Conservation (phyloP, 2,329 filamentous ascomycete species). For the Epichloe gansuensis region DNA sequence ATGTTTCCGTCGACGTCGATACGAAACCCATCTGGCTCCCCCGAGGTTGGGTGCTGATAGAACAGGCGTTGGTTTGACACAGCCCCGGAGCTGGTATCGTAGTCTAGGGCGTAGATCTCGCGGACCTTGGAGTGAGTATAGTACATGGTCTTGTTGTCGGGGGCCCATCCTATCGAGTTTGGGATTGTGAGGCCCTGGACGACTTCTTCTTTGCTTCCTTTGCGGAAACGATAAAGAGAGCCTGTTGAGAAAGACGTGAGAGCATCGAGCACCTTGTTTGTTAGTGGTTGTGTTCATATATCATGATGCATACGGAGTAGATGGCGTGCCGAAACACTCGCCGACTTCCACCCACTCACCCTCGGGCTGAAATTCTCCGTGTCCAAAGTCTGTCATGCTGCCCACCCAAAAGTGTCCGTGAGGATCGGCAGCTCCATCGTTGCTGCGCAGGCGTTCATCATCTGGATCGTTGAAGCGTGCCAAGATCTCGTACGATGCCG, state of each 20-base stretch:
- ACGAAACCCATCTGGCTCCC: conserved; percentile 72
- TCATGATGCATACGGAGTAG: background rate
- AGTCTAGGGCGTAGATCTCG: conserved; percentile 65
- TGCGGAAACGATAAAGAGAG: conserved; percentile 58
- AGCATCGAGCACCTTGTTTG: background rate
- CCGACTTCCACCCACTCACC: conserved; percentile 23
- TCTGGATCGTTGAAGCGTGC: conserved; percentile 30
- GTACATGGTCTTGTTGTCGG: conserved; percentile 61
- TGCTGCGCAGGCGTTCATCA: conserved; percentile 50
- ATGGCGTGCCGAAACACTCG: no score
- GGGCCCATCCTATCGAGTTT: conserved; percentile 74
- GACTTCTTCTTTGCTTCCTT: conserved; percentile 44
- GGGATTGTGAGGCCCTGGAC: conserved; percentile 61
- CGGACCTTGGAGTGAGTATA: conserved; percentile 65
- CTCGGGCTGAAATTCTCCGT: conserved; percentile 46
- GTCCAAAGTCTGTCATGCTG: conserved; percentile 64
- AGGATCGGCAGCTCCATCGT: conserved; percentile 73
- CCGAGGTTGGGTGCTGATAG: conserved; percentile 53
- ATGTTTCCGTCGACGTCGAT: conserved; percentile 75
- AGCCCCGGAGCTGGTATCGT: conserved; percentile 47
- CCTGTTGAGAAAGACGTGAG: conserved; percentile 33
- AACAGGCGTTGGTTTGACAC: conserved; percentile 58
- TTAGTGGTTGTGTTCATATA: background rate
- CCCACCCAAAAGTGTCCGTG: conserved; percentile 76
- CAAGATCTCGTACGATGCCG: conserved; percentile 41